Evolutionary conservation across 257 asterid species (phyloP).

Genomic region (Penstemon barbatus): DNA sequence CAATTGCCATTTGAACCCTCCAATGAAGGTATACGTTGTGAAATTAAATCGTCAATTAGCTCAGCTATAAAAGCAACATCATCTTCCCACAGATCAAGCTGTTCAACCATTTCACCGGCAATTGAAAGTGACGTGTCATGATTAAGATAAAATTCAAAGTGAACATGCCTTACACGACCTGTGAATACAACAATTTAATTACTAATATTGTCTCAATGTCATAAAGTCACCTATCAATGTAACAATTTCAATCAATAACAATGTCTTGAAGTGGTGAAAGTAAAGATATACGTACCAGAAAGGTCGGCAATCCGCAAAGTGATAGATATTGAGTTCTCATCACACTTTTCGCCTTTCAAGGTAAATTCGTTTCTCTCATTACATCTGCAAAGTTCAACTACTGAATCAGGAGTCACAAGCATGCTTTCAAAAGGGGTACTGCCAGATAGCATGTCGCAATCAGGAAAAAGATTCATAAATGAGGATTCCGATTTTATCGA

Average conservation of each 20-base stretch:
- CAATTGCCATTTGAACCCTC: conserved; percentile 20
- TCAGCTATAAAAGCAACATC: conserved; percentile 58
- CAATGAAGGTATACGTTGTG: conserved; percentile 34
- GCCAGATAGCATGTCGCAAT: conserved; percentile 31
- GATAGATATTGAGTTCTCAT: conserved; percentile 43
- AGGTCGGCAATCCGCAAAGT: conserved; percentile 48
- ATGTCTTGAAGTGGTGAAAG: not conserved
- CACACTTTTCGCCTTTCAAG: conserved; percentile 47
- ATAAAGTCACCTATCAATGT: not conserved
- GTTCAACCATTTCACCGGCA: conserved; percentile 71
- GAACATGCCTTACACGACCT: conserved; percentile 55
- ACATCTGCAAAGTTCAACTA: conserved; percentile 38
- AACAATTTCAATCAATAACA: not conserved
- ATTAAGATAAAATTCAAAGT: conserved; percentile 54
- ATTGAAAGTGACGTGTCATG: conserved; percentile 62
- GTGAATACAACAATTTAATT: conserved; percentile 11
- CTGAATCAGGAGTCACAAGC: conserved; percentile 26
- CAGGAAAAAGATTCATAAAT: conserved; percentile 44
- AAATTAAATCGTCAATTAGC: conserved; percentile 47
- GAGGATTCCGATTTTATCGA: conserved; percentile 32
- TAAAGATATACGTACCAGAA: conserved; percentile 36
- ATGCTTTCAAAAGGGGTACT: conserved; percentile 33
- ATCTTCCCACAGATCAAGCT: conserved; percentile 49
- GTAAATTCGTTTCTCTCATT: conserved; percentile 46
- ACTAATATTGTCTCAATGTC: not conserved